Conservation (phyloP, 1,284 basidiomycete species). For the Microstroma glucosiphilum region DNA sequence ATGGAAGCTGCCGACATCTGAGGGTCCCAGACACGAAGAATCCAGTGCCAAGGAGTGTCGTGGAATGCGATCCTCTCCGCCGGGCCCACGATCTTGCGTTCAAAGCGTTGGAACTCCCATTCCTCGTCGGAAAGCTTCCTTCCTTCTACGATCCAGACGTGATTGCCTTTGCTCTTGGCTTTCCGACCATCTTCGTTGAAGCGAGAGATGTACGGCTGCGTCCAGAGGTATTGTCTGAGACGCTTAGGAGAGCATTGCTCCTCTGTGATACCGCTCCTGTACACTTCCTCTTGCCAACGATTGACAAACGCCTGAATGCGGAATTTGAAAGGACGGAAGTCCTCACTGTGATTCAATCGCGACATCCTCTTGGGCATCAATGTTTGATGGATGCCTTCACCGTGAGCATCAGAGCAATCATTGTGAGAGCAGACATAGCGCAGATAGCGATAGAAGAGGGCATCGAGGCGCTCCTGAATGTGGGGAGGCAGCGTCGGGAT, state of each 20-base stretch:
- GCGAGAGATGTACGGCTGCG: slow-evolving; percentile 81
- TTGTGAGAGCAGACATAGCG: slow-evolving; percentile 84
- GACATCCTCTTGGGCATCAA: slow-evolving; percentile 68
- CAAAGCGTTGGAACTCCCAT: slow-evolving; percentile 89
- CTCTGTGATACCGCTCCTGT: slow-evolving; percentile 55
- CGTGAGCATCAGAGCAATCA: slow-evolving; percentile 84
- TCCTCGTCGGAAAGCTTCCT: slow-evolving; percentile 63
- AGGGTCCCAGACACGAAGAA: slow-evolving; percentile 93
- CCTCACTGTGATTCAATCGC: slow-evolving; percentile 65
- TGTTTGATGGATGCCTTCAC: slow-evolving; percentile 94
- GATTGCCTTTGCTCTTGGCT: slow-evolving; percentile 98
- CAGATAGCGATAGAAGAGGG: slow-evolving; percentile 84
- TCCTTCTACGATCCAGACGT: slow-evolving; percentile 98
- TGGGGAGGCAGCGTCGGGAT: slow-evolving; percentile 53
- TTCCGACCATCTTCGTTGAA: slow-evolving; percentile 93
- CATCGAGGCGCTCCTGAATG: slow-evolving; percentile 73
- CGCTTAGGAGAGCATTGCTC: slow-evolving; percentile 56
- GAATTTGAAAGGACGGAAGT: slow-evolving; percentile 98
- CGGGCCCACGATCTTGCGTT: slow-evolving; percentile 51
- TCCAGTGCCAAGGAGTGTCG: slow-evolving; percentile 82
- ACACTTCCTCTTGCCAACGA: slow-evolving; percentile 84
- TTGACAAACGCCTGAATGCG: slow-evolving; percentile 98
- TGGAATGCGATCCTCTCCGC: slow-evolving; percentile 62
- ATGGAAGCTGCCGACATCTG: slow-evolving; percentile 59
- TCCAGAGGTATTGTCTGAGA: slow-evolving; percentile 71